These are phyloP conservation scores for Carex littledalei DNA, from an alignment of 176 grass and related monocot genomes.

Conservation along the genomic window DNA sequence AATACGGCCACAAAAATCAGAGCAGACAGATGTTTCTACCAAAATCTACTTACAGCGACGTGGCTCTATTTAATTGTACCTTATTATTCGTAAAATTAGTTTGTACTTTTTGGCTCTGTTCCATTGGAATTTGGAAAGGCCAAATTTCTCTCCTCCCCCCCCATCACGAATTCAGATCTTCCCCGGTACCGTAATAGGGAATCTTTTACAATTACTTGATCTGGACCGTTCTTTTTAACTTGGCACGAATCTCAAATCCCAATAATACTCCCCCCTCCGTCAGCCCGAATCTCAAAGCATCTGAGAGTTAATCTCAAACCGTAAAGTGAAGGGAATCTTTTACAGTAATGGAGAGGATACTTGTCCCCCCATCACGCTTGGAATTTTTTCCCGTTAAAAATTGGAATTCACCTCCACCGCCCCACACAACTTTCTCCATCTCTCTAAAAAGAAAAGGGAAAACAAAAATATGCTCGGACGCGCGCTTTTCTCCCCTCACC, in stretches of 20 bases:
- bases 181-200: too few species aligned
- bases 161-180: too few species aligned
- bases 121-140: constrained; percentile 7
- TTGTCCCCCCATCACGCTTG: neutral
- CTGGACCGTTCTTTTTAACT: too few species aligned
- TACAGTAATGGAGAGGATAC: too few species aligned
- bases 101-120: neutral
- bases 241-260: too few species aligned
- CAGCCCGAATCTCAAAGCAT: too few species aligned
- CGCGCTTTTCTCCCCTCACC: constrained; percentile 12
- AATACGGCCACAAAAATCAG: neutral
- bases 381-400: constrained; percentile 1
- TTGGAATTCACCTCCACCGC: neutral
- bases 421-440: neutral
- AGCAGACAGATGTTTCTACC: neutral
- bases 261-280: too few species aligned
- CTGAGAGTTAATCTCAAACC: too few species aligned
- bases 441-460: neutral
- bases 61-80: neutral
- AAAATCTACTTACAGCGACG: neutral
- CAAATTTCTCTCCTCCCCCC: too few species aligned
- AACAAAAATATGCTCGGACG: constrained; percentile 34
- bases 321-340: too few species aligned
- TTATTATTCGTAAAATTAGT: neutral
- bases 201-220: too few species aligned